These are phyloP conservation scores for Fusarium continuum DNA, from an alignment of 2,329 filamentous ascomycete genomes.

Conservation along the genomic window DNA sequence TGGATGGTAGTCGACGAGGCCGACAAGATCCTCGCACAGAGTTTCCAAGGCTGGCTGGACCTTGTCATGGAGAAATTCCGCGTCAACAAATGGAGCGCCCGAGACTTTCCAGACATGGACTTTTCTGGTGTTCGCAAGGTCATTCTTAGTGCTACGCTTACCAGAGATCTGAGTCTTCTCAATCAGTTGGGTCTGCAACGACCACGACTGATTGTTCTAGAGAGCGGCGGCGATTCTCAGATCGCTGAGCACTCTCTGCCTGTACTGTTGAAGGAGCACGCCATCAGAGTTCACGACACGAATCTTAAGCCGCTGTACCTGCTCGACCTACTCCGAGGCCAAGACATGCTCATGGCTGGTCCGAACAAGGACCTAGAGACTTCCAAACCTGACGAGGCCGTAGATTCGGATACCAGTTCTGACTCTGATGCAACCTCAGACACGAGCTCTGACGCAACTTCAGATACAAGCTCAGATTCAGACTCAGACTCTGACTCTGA, in stretches of 20 bases:
- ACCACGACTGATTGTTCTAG: conserved; percentile 80
- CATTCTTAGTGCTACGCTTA: conserved; percentile 92
- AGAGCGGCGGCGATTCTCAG: conserved; percentile 60
- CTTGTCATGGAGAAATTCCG: conserved; percentile 72
- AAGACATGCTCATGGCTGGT: conserved; percentile 53
- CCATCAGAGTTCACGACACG: conserved; percentile 73
- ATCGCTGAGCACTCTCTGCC: conserved; percentile 67
- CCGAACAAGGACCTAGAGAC: conserved; percentile 14
- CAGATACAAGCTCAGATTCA: conserved; percentile 44
- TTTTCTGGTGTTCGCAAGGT: conserved; percentile 75
- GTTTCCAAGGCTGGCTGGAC: conserved; percentile 90
- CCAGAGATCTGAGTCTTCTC: conserved; percentile 82
- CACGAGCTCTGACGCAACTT: conserved; percentile 41
- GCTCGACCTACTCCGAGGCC: conserved; percentile 74
- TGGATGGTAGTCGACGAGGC: conserved; percentile 96
- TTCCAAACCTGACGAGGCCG: conserved; percentile 45
- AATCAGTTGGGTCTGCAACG: conserved; percentile 75
- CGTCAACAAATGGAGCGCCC: conserved; percentile 57
- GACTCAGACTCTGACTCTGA: conserved; percentile 45
- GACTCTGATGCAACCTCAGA: conserved; percentile 45
- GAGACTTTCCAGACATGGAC: conserved; percentile 63
- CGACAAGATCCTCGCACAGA: conserved; percentile 89
- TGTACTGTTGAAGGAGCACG: conserved; percentile 68
- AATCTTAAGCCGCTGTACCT: conserved; percentile 84
- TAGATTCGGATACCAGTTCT: conserved; percentile 47